Evolutionary conservation across 257 asterid genomes (phyloP).

Genomic region (Echites panduratus): DNA sequence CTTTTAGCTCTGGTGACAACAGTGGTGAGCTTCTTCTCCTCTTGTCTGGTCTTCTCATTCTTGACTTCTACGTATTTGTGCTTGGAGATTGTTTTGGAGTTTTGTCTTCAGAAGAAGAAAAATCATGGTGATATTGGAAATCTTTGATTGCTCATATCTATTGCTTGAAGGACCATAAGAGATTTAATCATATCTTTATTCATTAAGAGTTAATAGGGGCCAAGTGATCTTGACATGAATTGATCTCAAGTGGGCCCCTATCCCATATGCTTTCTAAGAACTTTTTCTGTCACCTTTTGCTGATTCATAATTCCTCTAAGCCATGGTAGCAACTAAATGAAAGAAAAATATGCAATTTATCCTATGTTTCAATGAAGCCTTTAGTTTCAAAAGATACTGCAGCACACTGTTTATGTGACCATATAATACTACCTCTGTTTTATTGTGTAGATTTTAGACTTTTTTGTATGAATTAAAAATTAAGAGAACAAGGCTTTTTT

Average conservation of each 20-base stretch:
- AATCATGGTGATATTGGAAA: not conserved
- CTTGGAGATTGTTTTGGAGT: not conserved
- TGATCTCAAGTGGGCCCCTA: not conserved
- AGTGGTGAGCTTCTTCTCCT: constrained; percentile 62
- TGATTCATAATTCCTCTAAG: not conserved
- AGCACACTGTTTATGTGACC: not conserved
- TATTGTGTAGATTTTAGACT: too few relatives aligned
- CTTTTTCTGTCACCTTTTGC: not conserved
- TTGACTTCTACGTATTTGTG: not conserved
- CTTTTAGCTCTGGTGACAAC: constrained; percentile 71
- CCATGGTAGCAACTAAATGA: not conserved
- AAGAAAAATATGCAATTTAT: not conserved
- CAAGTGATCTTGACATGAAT: not conserved
- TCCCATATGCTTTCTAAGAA: not conserved
- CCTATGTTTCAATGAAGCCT: not conserved
- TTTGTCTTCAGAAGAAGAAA: not conserved
- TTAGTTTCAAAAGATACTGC: not conserved
- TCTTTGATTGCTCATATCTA: not conserved
- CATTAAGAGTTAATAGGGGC: not conserved
- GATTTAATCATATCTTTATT: not conserved
- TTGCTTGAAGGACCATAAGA: not conserved
- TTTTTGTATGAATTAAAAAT: too few relatives aligned
- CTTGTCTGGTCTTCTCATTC: not conserved
- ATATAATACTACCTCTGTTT: too few relatives aligned
- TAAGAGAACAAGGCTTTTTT: too few relatives aligned